A percentile compares a stretch with the other conserved stretches of the same genome.
phyloP scores from a whole-genome alignment of 108 stramenopile species.

The Cyclostephanos invisitatus region DNA sequence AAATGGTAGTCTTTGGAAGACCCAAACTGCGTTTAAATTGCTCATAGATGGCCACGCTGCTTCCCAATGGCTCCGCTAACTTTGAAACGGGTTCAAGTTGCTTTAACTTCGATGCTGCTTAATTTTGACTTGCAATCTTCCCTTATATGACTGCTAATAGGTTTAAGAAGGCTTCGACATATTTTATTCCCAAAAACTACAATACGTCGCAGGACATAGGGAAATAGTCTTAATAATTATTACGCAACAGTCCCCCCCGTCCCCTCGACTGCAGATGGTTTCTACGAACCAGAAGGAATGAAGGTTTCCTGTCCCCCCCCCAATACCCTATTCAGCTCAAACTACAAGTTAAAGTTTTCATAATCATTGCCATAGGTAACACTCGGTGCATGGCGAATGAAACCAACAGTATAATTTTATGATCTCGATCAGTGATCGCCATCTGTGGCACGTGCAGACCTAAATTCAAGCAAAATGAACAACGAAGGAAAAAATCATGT shows the following conservation, averaged over 20 bases:
- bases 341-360: slow-evolving; percentile 8
- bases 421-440: slow-evolving; percentile 43
- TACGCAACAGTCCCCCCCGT: neutral
- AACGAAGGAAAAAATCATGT: neutral
- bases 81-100: neutral
- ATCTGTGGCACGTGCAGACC: slow-evolving; percentile 49
- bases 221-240: neutral
- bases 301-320: slow-evolving; percentile 2
- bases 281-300: neutral
- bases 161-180: neutral
- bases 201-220: neutral
- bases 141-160: neutral
- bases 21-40: neutral
- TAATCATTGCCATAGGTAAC: neutral
- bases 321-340: slow-evolving; percentile 9
- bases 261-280: neutral
- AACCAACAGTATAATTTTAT: slow-evolving; percentile 17
- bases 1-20: slow-evolving; percentile 7
- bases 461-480: neutral
- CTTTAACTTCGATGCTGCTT: neutral
- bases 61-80: neutral
- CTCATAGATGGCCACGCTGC: neutral
- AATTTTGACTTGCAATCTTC: neutral
- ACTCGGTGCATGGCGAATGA: neutral
- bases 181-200: neutral